Evolutionary conservation across 1,284 basidiomycete genomes (phyloP).

Genomic region (Rhodotorula sp.): DNA sequence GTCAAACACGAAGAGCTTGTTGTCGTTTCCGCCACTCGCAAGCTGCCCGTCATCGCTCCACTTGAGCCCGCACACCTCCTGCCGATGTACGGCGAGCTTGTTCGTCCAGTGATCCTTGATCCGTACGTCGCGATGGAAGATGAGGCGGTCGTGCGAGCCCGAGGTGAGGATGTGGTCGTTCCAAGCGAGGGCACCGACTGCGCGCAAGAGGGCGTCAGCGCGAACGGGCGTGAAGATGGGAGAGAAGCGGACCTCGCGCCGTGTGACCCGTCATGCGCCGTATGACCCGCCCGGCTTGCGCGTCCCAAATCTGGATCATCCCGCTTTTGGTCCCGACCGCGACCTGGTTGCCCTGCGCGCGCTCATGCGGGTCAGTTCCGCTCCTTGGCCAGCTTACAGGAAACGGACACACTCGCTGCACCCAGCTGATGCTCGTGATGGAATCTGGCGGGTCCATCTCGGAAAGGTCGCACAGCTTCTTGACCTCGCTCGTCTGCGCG

Average conservation of each 20-base stretch:
- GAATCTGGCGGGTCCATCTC: slow-evolving; percentile 56
- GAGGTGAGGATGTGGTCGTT: slow-evolving; percentile 84
- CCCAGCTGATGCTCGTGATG: slow-evolving; percentile 87
- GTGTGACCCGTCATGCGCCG: slow-evolving; percentile 82
- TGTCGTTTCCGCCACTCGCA: slow-evolving; percentile 96
- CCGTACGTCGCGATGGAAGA: slow-evolving; percentile 90
- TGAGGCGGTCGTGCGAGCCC: slow-evolving; percentile 86
- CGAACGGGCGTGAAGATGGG: no score
- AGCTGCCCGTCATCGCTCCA: slow-evolving; percentile 74
- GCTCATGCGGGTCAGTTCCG: background rate
- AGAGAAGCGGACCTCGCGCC: slow-evolving; percentile 58
- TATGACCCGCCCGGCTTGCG: slow-evolving; percentile 63
- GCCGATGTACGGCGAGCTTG: slow-evolving; percentile 77
- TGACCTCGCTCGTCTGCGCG: slow-evolving; percentile 87
- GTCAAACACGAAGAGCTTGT: slow-evolving; percentile 98
- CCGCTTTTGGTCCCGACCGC: slow-evolving; percentile 91
- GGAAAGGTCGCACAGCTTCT: slow-evolving; percentile 82
- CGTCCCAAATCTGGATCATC: slow-evolving; percentile 91
- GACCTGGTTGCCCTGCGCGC: slow-evolving; percentile 72
- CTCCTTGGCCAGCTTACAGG: background rate
- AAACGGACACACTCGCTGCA: slow-evolving; percentile 66
- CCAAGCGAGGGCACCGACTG: slow-evolving; percentile 91
- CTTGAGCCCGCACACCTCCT: slow-evolving; percentile 94
- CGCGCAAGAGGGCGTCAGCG: background rate
- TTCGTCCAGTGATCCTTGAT: slow-evolving; percentile 70